Percentiles rank a stretch among this genome's conserved stretches.
Evolutionary conservation across 768 basidiomycete genomes (phyloP).

Genomic region (Phylloporus sp.): DNA sequence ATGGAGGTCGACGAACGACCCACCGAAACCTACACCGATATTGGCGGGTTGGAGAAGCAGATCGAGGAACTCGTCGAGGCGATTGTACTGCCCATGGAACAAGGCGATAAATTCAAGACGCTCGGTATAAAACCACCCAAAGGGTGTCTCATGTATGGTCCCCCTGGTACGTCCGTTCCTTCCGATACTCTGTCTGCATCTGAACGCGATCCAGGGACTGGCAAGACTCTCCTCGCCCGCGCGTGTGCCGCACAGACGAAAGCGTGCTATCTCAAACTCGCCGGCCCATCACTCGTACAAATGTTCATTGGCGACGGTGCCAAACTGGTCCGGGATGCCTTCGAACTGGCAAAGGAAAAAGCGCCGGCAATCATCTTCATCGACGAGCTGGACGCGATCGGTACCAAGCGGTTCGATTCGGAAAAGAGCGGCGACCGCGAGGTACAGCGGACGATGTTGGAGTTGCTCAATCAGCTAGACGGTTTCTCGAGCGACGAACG

Average conservation of each 20-base stretch:
- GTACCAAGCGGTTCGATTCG: conserved; percentile 96
- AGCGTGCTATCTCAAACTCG: conserved; percentile 96
- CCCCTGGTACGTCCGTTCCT: conserved; percentile 62
- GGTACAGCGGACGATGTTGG: conserved; percentile 99
- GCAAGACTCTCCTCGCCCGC: conserved; percentile 95
- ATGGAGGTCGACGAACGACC: conserved; percentile 99
- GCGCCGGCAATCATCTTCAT: conserved; percentile 99
- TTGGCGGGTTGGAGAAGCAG: conserved; percentile 98
- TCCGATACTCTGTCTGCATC: neutral
- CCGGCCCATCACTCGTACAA: conserved; percentile 95
- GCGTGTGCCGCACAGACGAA: conserved; percentile 98
- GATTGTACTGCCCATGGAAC: conserved; percentile 97
- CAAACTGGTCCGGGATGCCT: conserved; percentile 96
- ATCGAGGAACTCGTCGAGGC: conserved; percentile 98
- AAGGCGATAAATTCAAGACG: conserved; percentile 97
- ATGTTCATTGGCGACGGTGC: conserved; percentile 99
- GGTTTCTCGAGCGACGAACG: conserved; percentile 96
- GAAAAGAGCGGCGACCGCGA: conserved; percentile 99
- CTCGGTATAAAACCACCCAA: conserved; percentile 98
- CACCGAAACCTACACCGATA: conserved; percentile 95
- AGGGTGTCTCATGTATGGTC: conserved; percentile 98
- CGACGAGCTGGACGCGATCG: conserved; percentile 97
- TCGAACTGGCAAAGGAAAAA: conserved; percentile 97
- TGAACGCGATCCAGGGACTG: conserved; percentile 57
- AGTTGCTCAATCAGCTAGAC: conserved; percentile 95